Conservation (phyloP, 441 rosid species). For the Theobroma grandiflorum region DNA sequence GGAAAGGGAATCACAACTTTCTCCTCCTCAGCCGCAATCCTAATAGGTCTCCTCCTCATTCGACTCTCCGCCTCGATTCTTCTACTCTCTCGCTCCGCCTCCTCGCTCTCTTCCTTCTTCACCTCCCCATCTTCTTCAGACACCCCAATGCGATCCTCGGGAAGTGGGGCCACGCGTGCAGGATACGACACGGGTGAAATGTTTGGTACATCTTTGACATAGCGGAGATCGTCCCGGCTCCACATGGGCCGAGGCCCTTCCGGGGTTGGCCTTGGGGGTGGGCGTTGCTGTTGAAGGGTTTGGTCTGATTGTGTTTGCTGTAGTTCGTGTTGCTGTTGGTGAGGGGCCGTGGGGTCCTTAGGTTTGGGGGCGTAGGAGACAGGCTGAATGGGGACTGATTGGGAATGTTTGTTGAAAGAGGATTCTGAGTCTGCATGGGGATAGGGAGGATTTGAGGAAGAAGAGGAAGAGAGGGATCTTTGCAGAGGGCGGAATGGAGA, state of each 20-base stretch:
- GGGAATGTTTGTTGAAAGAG: constrained; percentile 17
- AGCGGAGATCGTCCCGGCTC: constrained; percentile 85
- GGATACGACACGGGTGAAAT: constrained; percentile 76
- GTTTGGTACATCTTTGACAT: constrained; percentile 62
- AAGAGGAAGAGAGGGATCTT: constrained; percentile 48
- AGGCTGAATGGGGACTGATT: constrained; percentile 52
- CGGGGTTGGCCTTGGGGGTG: constrained; percentile 13
- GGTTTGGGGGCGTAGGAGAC: constrained; percentile 73
- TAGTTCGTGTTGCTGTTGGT: neutral
- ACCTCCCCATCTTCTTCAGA: constrained; percentile 30
- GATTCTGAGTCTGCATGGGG: neutral
- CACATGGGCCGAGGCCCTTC: constrained; percentile 41
- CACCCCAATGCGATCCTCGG: constrained; percentile 56
- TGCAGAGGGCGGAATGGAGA: constrained; percentile 36
- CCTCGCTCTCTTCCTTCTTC: constrained; percentile 31
- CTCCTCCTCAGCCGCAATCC: constrained; percentile 48
- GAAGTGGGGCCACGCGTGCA: constrained; percentile 83
- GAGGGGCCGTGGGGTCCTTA: constrained; percentile 36
- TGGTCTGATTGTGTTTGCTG: neutral
- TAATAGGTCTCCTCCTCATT: constrained; percentile 43
- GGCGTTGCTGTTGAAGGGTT: constrained; percentile 11
- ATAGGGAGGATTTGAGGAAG: constrained; percentile 30
- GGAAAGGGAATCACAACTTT: constrained; percentile 69
- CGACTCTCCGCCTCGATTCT: constrained; percentile 44
- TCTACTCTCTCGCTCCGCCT: constrained; percentile 53